Evolutionary conservation across 2,329 filamentous ascomycete genomes (phyloP).

Genomic region (Talaromyces marneffei): DNA sequence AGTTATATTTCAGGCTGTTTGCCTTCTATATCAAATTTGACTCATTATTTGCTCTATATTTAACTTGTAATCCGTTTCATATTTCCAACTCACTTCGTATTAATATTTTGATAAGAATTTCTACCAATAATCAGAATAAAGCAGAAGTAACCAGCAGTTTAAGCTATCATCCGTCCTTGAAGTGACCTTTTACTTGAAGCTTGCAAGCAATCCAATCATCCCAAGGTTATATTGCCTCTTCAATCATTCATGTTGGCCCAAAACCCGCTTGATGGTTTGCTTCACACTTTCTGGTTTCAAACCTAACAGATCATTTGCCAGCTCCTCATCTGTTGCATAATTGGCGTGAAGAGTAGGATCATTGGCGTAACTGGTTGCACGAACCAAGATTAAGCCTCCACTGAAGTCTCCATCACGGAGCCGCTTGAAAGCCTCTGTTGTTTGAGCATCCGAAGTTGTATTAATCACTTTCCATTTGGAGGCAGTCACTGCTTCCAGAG

Average conservation of each 20-base stretch:
- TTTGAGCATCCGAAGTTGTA: neutral
- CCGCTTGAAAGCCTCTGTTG: neutral
- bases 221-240: too few relatives aligned
- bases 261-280: neutral
- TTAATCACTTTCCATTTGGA: neutral
- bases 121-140: neutral
- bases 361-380: neutral
- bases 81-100: too few relatives aligned
- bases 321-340: neutral
- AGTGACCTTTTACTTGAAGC: neutral
- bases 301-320: neutral
- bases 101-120: too few relatives aligned
- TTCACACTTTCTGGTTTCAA: neutral
- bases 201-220: neutral
- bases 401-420: neutral
- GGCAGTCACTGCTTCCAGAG: neutral
- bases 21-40: neutral
- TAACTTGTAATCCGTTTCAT: neutral
- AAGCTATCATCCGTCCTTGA: neutral
- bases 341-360: neutral
- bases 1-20: neutral
- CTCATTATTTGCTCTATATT: neutral
- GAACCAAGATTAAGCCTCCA: neutral
- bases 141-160: neutral
- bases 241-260: neutral